phyloP scores from a whole-genome alignment of 2,329 filamentous ascomycete species.

The Colletotrichum truncatum region DNA sequence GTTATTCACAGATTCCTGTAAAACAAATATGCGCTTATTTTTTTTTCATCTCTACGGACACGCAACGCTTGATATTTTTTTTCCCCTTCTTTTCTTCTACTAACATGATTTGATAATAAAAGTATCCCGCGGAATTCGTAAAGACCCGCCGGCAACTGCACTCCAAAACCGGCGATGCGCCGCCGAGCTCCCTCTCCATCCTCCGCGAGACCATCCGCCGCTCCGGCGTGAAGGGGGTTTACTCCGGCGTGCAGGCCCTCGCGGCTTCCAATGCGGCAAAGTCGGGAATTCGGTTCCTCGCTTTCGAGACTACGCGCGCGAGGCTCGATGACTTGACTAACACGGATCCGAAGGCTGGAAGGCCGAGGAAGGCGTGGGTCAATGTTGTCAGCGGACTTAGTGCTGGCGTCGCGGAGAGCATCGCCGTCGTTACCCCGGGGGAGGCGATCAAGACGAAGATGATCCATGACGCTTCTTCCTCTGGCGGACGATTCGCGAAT shows the following conservation, averaged over 20 bases:
- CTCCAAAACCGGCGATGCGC: not conserved
- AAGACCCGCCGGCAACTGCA: slow-evolving; percentile 15
- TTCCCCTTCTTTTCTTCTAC: not conserved
- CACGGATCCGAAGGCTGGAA: not conserved
- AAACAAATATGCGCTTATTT: no score
- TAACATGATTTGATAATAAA: not conserved
- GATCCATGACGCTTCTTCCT: slow-evolving; percentile 3
- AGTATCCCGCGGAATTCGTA: slow-evolving; percentile 17
- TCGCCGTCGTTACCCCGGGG: slow-evolving; percentile 2
- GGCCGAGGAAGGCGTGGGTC: slow-evolving; percentile 9
- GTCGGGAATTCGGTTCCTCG: not conserved
- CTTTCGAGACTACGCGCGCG: slow-evolving; percentile 1
- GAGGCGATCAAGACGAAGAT: slow-evolving; percentile 16
- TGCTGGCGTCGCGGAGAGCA: slow-evolving; percentile 10
- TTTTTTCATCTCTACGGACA: no score
- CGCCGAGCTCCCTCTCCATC: not conserved
- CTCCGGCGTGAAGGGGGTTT: not conserved
- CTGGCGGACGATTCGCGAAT: not conserved
- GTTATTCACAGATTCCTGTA: no score
- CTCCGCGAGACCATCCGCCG: not conserved
- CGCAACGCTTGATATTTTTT: not conserved
- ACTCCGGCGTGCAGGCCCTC: slow-evolving; percentile 3
- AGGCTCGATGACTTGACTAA: not conserved
- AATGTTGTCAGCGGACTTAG: slow-evolving; percentile 13
- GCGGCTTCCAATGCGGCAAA: slow-evolving; percentile 8